phyloP scores from a whole-genome alignment of 805 yeast species.

The Brettanomyces custersianus region DNA sequence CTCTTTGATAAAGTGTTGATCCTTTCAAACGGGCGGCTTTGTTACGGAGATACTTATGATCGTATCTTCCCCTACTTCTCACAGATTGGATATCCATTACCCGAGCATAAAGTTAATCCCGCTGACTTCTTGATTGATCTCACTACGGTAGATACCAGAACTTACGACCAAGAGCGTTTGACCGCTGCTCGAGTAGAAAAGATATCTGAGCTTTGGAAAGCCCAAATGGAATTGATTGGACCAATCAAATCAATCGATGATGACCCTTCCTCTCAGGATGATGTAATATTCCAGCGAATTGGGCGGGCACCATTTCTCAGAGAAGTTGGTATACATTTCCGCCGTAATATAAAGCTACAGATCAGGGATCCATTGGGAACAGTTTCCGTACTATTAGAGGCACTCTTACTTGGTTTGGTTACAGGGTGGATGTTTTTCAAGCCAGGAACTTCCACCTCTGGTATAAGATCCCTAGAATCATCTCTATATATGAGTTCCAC shows the following conservation, averaged over 20 bases:
- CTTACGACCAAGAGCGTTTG: constrained; percentile 25
- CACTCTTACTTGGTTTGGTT: constrained; percentile 45
- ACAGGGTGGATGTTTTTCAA: constrained; percentile 71
- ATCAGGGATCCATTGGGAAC: constrained; percentile 43
- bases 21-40: constrained; percentile 50
- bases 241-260: constrained; percentile 1
- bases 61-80: constrained; percentile 41
- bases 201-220: constrained; percentile 32
- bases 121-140: constrained; percentile 54
- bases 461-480: constrained; percentile 52
- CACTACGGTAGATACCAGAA: constrained; percentile 46
- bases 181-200: constrained; percentile 25
- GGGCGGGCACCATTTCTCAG: constrained; percentile 32
- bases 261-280: constrained; percentile 1
- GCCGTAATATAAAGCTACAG: constrained; percentile 38
- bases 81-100: constrained; percentile 33
- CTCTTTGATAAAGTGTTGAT: constrained; percentile 62
- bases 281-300: constrained; percentile 14
- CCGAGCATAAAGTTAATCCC: constrained; percentile 39
- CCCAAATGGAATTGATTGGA: constrained; percentile 10
- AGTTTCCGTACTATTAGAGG: constrained; percentile 32
- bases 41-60: constrained; percentile 35
- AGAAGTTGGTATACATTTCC: constrained; percentile 35
- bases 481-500: constrained; percentile 45
- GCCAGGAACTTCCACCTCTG: constrained; percentile 51